phyloP scores from a whole-genome alignment of 495 filamentous ascomycete species.

The Niebla homalea region DNA sequence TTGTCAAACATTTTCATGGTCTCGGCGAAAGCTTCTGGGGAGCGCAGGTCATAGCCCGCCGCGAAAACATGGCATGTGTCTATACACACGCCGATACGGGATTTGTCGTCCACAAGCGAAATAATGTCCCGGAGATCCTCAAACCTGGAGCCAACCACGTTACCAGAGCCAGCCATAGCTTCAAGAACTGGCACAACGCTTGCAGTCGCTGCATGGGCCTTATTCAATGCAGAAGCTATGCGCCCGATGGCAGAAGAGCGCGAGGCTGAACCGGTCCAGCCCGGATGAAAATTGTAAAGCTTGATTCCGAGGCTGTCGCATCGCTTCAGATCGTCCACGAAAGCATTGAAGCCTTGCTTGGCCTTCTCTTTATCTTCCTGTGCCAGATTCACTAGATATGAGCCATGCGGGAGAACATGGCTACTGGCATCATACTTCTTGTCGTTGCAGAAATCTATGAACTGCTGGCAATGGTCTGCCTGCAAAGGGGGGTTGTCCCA shows the following conservation, averaged over 20 bases:
- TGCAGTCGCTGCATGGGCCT: conserved; percentile 59
- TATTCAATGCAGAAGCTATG: conserved; percentile 67
- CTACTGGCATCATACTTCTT: conserved; percentile 58
- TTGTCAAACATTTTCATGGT: conserved; percentile 66
- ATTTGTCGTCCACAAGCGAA: conserved; percentile 60
- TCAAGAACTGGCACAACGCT: conserved; percentile 75
- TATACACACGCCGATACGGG: conserved; percentile 85
- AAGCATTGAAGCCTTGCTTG: conserved; percentile 72
- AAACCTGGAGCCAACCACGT: conserved; percentile 74
- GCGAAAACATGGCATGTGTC: conserved; percentile 95
- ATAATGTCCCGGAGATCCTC: conserved; percentile 80
- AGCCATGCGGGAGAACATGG: conserved; percentile 80
- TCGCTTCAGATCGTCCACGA: conserved; percentile 76
- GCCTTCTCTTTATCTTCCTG: conserved; percentile 66
- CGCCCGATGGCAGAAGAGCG: conserved; percentile 58
- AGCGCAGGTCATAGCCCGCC: conserved; percentile 79
- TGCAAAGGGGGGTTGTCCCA: conserved; percentile 77
- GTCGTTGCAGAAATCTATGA: conserved; percentile 49
- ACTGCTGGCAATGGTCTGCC: conserved; percentile 50
- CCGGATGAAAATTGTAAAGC: conserved; percentile 96
- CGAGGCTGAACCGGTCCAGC: conserved; percentile 53
- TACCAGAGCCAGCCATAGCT: conserved; percentile 86
- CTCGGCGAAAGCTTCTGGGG: conserved; percentile 54
- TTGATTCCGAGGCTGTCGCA: conserved; percentile 81
- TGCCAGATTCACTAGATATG: conserved; percentile 91